A percentile compares a stretch with the other conserved stretches of the same genome.
Evolutionary conservation across 2,329 filamentous ascomycete genomes (phyloP).

Genomic region (Claviceps africana): DNA sequence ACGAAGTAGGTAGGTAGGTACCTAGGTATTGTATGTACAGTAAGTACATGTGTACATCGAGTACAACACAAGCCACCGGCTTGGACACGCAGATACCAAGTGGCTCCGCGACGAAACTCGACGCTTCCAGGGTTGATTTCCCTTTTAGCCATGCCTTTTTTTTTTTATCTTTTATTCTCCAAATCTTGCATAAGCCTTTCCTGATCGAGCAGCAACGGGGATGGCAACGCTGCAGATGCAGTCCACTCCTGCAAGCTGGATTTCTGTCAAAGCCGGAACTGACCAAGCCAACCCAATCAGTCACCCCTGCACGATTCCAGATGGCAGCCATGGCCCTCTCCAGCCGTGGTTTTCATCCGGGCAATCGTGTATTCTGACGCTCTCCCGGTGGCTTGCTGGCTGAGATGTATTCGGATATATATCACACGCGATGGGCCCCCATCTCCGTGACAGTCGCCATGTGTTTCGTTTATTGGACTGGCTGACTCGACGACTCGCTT

Average conservation of each 20-base stretch:
- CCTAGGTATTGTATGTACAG: not conserved
- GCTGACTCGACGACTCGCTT: not conserved
- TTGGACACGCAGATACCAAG: constrained; percentile 1
- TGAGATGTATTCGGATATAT: constrained; percentile 2
- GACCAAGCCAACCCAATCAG: not conserved
- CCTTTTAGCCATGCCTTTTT: not conserved
- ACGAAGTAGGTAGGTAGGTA: no score
- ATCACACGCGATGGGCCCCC: not conserved
- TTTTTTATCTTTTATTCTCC: not conserved
- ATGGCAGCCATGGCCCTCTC: not conserved
- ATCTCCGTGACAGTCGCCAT: not conserved
- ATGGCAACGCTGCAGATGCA: constrained; percentile 1
- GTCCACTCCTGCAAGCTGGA: not conserved
- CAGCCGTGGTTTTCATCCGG: not conserved
- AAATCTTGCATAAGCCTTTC: constrained; percentile 1
- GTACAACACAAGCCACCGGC: constrained; percentile 1
- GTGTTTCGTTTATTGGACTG: not conserved
- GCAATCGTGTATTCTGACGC: not conserved
- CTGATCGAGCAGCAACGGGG: not conserved
- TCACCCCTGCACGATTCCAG: not conserved
- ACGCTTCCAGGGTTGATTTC: not conserved
- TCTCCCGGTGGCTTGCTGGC: not conserved
- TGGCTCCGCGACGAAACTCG: constrained; percentile 1
- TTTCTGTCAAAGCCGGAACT: not conserved
- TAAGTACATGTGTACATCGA: no score